Evolutionary conservation across 106 monocot species (phyloP).

Genomic region (Triglochin maritima): DNA sequence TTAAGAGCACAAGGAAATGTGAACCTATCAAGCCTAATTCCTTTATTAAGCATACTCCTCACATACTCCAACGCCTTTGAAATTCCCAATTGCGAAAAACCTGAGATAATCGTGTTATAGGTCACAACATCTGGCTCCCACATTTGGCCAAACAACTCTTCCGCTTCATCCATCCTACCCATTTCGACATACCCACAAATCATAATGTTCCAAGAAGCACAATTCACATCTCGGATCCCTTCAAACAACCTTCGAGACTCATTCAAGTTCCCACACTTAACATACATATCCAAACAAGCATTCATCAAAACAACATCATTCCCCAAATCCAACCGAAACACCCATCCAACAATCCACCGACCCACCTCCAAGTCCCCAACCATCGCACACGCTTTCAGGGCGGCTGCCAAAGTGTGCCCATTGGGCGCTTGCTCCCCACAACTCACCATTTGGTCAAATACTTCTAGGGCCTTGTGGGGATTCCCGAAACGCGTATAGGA

Average conservation of each 20-base stretch:
- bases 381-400: slow-evolving; percentile 55
- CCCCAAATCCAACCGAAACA: slow-evolving; percentile 4
- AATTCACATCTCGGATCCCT: slow-evolving; percentile 14
- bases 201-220: slow-evolving; percentile 58
- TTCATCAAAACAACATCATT: slow-evolving; percentile 54
- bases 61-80: slow-evolving; percentile 39
- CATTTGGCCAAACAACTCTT: slow-evolving; percentile 34
- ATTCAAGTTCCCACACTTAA: slow-evolving; percentile 40
- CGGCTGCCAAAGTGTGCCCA: slow-evolving; percentile 34
- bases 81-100: slow-evolving; percentile 42
- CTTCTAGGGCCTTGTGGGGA: slow-evolving; percentile 33
- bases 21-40: slow-evolving; percentile 44
- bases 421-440: slow-evolving; percentile 36
- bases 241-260: slow-evolving; percentile 59
- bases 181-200: slow-evolving; percentile 41
- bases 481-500: slow-evolving; percentile 25
- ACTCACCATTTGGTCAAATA: slow-evolving; percentile 39
- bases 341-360: slow-evolving; percentile 36
- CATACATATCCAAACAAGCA: slow-evolving; percentile 62
- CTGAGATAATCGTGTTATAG: slow-evolving; percentile 59
- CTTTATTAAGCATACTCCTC: slow-evolving; percentile 34
- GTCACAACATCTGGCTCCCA: slow-evolving; percentile 42
- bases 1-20: slow-evolving; percentile 62
- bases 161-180: slow-evolving; percentile 39
- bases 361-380: slow-evolving; percentile 40